Evolutionary conservation across 2,329 filamentous ascomycete species (phyloP).

Genomic region (Alternaria gansuensis): DNA sequence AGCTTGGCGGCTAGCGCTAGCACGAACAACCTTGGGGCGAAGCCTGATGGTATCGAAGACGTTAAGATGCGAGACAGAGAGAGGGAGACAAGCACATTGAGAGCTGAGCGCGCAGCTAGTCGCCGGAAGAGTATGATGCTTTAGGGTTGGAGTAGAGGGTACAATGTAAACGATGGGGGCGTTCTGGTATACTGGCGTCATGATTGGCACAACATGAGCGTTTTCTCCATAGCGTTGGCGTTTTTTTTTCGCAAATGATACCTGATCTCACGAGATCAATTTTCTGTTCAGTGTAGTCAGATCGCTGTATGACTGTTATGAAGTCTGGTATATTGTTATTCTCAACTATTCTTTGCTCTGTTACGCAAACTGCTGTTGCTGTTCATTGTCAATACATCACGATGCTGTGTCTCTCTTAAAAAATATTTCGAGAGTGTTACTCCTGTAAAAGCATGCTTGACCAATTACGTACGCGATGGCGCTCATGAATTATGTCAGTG

Average conservation of each 20-base stretch:
- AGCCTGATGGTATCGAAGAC: slow-evolving; percentile 17
- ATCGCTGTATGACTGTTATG: not conserved
- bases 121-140: slow-evolving; percentile 57
- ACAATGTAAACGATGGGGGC: slow-evolving; percentile 9
- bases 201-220: not conserved
- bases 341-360: not conserved
- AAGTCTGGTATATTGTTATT: not conserved
- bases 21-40: slow-evolving; percentile 25
- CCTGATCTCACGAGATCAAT: slow-evolving; percentile 11
- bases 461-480: not conserved
- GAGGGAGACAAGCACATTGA: slow-evolving; percentile 33
- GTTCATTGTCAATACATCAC: not conserved
- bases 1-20: slow-evolving; percentile 21
- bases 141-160: slow-evolving; percentile 28
- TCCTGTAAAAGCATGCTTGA: not conserved
- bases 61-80: slow-evolving; percentile 20
- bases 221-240: slow-evolving; percentile 18
- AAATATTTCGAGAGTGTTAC: not conserved
- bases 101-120: slow-evolving; percentile 51
- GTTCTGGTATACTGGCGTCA: slow-evolving; percentile 5
- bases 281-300: slow-evolving; percentile 3
- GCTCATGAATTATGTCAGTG: not conserved
- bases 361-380: not conserved
- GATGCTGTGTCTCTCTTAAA: not conserved
- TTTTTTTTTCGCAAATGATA: slow-evolving; percentile 21